A percentile compares a stretch with the other conserved stretches of the same genome.
Conservation (phyloP, 2,329 filamentous ascomycete genomes). For the Gnomoniopsis sp. region DNA sequence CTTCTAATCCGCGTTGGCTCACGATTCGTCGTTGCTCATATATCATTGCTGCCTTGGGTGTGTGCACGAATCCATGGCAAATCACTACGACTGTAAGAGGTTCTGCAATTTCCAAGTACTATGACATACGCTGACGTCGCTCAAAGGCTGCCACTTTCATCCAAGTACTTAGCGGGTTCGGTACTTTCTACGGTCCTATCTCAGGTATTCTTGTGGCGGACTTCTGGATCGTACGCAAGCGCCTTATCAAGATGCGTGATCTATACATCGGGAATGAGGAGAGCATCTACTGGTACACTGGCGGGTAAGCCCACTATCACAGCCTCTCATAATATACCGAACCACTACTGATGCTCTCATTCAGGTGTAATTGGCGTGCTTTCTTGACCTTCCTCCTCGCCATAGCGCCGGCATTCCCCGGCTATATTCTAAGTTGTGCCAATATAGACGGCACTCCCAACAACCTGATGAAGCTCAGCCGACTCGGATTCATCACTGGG, state of each 20-base stretch:
- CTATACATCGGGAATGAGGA: conserved; percentile 18
- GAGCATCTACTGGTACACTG: conserved; percentile 22
- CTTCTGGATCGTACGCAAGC: conserved; percentile 20
- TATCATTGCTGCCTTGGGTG: conserved; percentile 7
- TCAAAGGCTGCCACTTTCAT: conserved; percentile 8
- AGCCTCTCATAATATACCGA: neutral
- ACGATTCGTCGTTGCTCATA: conserved; percentile 9
- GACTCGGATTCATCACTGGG: conserved; percentile 6
- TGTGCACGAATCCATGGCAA: conserved; percentile 12
- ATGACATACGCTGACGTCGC: neutral
- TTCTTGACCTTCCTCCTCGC: conserved; percentile 14
- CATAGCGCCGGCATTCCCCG: conserved; percentile 8
- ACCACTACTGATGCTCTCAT: neutral
- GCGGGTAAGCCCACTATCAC: neutral
- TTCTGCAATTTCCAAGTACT: neutral
- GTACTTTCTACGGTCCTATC: conserved; percentile 21
- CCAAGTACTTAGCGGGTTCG: conserved; percentile 21
- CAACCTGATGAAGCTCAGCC: conserved; percentile 8
- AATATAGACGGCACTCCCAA: conserved; percentile 5
- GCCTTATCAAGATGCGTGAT: conserved; percentile 21
- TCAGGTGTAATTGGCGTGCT: conserved; percentile 19
- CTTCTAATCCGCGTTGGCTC: conserved; percentile 7
- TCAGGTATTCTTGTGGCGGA: conserved; percentile 20
- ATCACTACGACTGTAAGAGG: conserved; percentile 6
- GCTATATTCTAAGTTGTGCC: conserved; percentile 12